Evolutionary conservation across 192 early-diverging fungal species (phyloP), one percentile per base, ranked within the genome.

Genomic region (Coemansia guatemalensis): DNA sequence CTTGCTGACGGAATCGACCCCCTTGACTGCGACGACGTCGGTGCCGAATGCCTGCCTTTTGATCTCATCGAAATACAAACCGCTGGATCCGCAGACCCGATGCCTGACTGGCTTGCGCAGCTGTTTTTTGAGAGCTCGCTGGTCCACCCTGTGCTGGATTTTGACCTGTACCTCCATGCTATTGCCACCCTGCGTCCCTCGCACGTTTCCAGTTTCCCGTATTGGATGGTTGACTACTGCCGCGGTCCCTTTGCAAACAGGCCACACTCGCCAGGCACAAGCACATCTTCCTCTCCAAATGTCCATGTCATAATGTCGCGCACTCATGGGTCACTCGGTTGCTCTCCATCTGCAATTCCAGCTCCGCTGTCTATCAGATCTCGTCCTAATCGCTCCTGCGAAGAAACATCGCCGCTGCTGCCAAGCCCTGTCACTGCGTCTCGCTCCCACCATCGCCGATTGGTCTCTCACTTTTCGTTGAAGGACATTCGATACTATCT

Each of bases 211-310:
- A 53, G 53, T 2, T 30, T 80, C 35, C 77, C 77, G 0, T 80
- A 80, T 59, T 80, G 77, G 77, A 25, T 80, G 48, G 72, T 74
- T 5, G 77, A 80, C 58, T 71, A 54, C 56, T 53, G 53, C 33
- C 60, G 65, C 11, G 56, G 54, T 1, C 60, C 60, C 29, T 70
- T 70, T 55, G 44, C 51, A 6, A 21, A 27, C 14, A 18, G 56
- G 18, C 55, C 26, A 0, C 23, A 21, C 20, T 18, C 26, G 7
- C 20, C 12, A 17, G 14, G 39, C 26, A 33, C 39, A 14, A 21
- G 23, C 41, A 22, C 51, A 24, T 53, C 24, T 14, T 55, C 61
- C 4, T 39, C 51, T 33, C 61, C 61, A 18, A 44, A 20, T 53
- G n/a, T 50, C 0, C 52, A 41, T 24, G 41, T 6, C 2, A 24